Evolutionary conservation across 2,329 filamentous ascomycete species (phyloP).

Genomic region (Penicillium sp.): DNA sequence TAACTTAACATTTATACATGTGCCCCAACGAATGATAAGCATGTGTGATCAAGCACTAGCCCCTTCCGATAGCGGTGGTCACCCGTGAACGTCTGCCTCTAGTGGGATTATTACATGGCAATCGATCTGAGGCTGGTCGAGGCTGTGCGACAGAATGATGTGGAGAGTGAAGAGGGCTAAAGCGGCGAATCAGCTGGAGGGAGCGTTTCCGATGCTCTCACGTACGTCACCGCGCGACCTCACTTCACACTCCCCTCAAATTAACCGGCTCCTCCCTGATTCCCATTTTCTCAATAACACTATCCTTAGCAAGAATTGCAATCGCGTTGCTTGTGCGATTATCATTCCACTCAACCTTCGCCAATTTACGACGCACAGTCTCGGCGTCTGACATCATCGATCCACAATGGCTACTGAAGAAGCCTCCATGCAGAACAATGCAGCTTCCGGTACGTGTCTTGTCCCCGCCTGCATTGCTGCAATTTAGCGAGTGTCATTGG

Average conservation of each 20-base stretch:
- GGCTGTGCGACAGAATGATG: constrained; percentile 6
- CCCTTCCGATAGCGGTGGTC: not conserved
- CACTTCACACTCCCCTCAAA: constrained; percentile 21
- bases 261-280: constrained; percentile 14
- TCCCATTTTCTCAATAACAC: constrained; percentile 8
- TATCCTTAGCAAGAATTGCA: constrained; percentile 7
- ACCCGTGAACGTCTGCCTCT: too few relatives aligned
- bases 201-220: constrained; percentile 29
- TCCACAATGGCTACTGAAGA: constrained; percentile 30
- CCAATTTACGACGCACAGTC: constrained; percentile 2
- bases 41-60: not conserved
- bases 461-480: not conserved
- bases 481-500: constrained; percentile 1
- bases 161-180: constrained; percentile 2
- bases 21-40: not conserved
- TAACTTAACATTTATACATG: not conserved
- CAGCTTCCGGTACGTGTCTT: constrained; percentile 22
- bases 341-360: not conserved
- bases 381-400: constrained; percentile 23
- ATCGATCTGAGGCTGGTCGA: not conserved
- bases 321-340: constrained; percentile 19
- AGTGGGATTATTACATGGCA: not conserved
- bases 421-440: constrained; percentile 11
- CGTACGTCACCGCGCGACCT: constrained; percentile 39
- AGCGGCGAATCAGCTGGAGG: constrained; percentile 24